Evolutionary conservation across 371 early-diverging fungal genomes (phyloP), one percentile per base, ranked within the genome.

Genomic region (Zopfochytrium polystomum): DNA sequence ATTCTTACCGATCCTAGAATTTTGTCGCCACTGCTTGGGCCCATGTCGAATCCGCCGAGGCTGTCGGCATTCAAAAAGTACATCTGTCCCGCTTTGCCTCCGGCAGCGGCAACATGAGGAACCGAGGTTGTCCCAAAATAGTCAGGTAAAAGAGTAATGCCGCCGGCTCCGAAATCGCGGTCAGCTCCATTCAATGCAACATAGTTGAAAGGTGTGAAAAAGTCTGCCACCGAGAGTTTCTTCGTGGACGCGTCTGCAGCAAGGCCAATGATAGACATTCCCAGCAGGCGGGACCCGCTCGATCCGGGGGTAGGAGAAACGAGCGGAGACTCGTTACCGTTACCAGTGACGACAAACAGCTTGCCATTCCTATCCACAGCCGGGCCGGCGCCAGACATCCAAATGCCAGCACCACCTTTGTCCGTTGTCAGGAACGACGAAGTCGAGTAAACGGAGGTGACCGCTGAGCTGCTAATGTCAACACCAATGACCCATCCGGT

Each of bases 121-220:
- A 33, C 58, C 3, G 4, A 11, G 4, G 57, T 34, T 1, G 58
- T 57, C 22, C 13, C 30, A 31, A 63, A 58, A 7, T 7, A 15
- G 31, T 13, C 29, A 15, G 64, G 64, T 18, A 63, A 50, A 1
- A 63, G 3, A 5, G 57, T 44, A 0, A 49, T 23, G 1, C 58
- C 63, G 0, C 64, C 58, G 7, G 64, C 27, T 4, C 64, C 64
- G 23, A 57, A 63, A 32, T 63, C 64, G 15, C 23, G 26, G 32
- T 58, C 58, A 4, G n/a, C 53, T 1, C 50, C 44, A 43, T 63
- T 57, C 44, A 35, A 29, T 5, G 29, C 38, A 26, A 52, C 43
- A 46, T 33, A 51, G 22, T 58, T 51, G 35, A 30, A 42, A 5
- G 64, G 64, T 22, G 52, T 22, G 53, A 63, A 63, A 27, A 32